These are phyloP conservation scores for Exserohilum turcica DNA, from an alignment of 2,329 filamentous ascomycete species.

Conservation along the genomic window DNA sequence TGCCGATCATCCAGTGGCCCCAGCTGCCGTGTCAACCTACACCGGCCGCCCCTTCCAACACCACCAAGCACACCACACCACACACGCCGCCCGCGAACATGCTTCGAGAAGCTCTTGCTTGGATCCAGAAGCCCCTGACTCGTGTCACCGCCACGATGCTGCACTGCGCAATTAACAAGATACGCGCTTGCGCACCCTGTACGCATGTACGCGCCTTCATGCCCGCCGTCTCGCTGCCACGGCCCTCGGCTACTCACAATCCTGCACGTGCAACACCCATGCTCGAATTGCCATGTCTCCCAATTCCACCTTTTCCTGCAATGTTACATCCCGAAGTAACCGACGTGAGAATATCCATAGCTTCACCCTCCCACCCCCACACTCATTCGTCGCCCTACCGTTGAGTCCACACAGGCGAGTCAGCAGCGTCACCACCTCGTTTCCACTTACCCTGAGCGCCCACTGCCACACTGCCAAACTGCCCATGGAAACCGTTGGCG, in stretches of 20 bases:
- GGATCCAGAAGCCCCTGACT: conserved; percentile 23
- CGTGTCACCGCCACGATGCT: conserved; percentile 1
- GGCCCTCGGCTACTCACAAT: neutral
- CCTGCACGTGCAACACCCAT: neutral
- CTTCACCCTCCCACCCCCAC: neutral
- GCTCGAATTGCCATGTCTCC: neutral
- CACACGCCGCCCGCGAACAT: conserved; percentile 28
- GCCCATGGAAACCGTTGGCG: conserved; percentile 3
- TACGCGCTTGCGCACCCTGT: neutral
- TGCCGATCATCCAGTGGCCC: conserved; percentile 40
- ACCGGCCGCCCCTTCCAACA: conserved; percentile 23
- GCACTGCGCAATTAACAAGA: neutral
- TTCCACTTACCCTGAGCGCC: neutral
- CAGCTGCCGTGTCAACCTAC: conserved; percentile 21
- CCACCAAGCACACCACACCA: conserved; percentile 27
- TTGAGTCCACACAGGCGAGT: conserved; percentile 8
- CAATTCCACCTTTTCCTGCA: neutral
- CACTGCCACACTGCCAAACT: neutral
- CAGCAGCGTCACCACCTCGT: conserved; percentile 5
- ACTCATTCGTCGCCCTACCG: conserved; percentile 9
- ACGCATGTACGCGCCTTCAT: neutral
- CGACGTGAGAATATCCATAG: conserved; percentile 1
- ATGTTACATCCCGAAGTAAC: conserved; percentile 3
- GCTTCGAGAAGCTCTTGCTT: conserved; percentile 41
- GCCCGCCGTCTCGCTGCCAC: neutral